Conservation (phyloP, 208 protist species). For the Tritrichomonas foetus region DNA sequence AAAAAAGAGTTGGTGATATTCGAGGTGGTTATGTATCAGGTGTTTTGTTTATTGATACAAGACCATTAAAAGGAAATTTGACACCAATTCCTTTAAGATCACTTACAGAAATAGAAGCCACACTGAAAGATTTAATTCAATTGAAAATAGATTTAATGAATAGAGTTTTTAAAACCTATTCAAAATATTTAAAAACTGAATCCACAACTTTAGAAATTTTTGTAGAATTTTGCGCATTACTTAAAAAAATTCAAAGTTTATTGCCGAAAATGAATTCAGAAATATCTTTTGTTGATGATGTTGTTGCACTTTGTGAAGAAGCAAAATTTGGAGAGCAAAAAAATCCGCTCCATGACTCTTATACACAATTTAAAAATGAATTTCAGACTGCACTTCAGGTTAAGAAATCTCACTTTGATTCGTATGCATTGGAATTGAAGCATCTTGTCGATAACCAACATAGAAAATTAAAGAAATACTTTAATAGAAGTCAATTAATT, state of each 20-base stretch:
- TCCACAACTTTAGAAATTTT: not conserved
- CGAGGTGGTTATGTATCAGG: not conserved
- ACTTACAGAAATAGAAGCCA: not conserved
- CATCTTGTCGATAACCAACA: not conserved
- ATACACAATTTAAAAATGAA: not conserved
- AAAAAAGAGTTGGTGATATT: not conserved
- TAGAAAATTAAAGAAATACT: not conserved
- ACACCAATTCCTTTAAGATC: not conserved
- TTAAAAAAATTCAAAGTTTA: not conserved
- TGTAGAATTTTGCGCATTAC: not conserved
- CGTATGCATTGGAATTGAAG: not conserved
- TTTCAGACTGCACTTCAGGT: not conserved
- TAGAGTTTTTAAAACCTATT: not conserved
- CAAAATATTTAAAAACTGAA: not conserved
- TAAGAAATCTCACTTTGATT: not conserved
- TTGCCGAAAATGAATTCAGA: not conserved
- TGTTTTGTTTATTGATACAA: not conserved
- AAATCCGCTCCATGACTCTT: not conserved
- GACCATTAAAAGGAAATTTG: not conserved
- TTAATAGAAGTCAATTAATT: not conserved
- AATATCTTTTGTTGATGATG: not conserved
- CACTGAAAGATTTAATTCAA: not conserved
- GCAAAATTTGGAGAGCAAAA: not conserved
- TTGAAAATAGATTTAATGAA: not conserved
- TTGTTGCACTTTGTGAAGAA: not conserved